These are phyloP conservation scores for Nemania sp. DNA, from an alignment of 2,329 filamentous ascomycete genomes.

Conservation along the genomic window DNA sequence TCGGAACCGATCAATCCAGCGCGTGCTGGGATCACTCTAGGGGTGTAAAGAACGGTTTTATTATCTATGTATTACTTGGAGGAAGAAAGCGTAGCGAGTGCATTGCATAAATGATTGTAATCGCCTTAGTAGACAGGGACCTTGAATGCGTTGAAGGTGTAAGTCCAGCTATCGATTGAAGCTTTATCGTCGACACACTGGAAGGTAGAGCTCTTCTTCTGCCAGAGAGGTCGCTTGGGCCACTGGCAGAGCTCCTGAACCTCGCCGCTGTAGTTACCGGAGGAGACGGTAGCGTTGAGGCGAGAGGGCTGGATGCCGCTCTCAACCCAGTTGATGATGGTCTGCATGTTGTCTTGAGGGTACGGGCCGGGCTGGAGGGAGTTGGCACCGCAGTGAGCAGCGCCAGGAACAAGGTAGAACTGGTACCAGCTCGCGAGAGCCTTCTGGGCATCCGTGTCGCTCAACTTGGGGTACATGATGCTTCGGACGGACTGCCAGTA, in stretches of 20 bases:
- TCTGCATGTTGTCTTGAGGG: constrained; percentile 73
- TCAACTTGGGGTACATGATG: constrained; percentile 60
- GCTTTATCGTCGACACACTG: constrained; percentile 42
- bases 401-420: constrained; percentile 66
- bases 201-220: constrained; percentile 42
- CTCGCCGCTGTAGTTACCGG: constrained; percentile 50
- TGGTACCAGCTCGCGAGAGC: constrained; percentile 66
- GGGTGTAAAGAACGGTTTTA: background rate
- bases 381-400: constrained; percentile 63
- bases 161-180: constrained; percentile 6
- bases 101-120: background rate
- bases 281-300: constrained; percentile 55
- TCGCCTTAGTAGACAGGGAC: constrained; percentile 5
- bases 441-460: constrained; percentile 54
- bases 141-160: constrained; percentile 6
- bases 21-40: background rate
- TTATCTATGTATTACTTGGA: background rate
- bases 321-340: constrained; percentile 75
- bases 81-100: background rate
- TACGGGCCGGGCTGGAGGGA: constrained; percentile 58
- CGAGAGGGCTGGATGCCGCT: constrained; percentile 60
- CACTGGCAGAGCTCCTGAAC: constrained; percentile 55
- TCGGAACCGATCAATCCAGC: background rate
- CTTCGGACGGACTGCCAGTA: constrained; percentile 66
- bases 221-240: constrained; percentile 53